Conservation (phyloP, 306 rosid genomes). For the Prinsepia uniflora region DNA sequence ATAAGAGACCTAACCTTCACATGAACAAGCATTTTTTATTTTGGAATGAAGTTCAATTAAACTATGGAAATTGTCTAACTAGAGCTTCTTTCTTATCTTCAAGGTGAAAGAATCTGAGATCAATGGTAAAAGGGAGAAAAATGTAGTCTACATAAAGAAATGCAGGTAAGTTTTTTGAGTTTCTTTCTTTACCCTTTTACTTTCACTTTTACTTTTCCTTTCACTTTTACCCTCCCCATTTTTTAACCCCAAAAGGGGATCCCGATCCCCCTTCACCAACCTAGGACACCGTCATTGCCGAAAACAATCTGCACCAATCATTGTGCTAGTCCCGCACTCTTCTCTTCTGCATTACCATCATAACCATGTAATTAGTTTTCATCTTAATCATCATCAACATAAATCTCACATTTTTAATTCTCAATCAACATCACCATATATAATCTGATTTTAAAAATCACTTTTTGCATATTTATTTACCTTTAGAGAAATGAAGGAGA, state of each 20-base stretch:
- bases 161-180: constrained; percentile 58
- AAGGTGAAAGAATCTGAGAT: constrained; percentile 78
- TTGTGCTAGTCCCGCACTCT: constrained; percentile 24
- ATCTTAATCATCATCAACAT: constrained; percentile 28
- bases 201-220: background rate
- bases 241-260: background rate
- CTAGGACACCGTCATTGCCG: constrained; percentile 35
- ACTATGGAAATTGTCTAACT: constrained; percentile 10
- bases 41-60: background rate
- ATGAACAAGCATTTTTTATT: background rate
- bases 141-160: constrained; percentile 62
- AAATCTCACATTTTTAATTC: background rate
- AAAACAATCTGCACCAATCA: constrained; percentile 35
- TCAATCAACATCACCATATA: constrained; percentile 26
- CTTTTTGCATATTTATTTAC: background rate
- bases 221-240: background rate
- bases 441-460: background rate
- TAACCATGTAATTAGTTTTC: constrained; percentile 21
- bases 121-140: constrained; percentile 71
- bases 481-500: no score
- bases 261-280: constrained; percentile 26
- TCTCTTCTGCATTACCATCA: constrained; percentile 34
- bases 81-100: constrained; percentile 10
- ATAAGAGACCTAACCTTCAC: no score
- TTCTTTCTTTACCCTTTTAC: background rate